A percentile compares a stretch with the other conserved stretches of the same genome.
Evolutionary conservation across 495 filamentous ascomycete genomes (phyloP).

Genomic region (Penicillium subrubescens): DNA sequence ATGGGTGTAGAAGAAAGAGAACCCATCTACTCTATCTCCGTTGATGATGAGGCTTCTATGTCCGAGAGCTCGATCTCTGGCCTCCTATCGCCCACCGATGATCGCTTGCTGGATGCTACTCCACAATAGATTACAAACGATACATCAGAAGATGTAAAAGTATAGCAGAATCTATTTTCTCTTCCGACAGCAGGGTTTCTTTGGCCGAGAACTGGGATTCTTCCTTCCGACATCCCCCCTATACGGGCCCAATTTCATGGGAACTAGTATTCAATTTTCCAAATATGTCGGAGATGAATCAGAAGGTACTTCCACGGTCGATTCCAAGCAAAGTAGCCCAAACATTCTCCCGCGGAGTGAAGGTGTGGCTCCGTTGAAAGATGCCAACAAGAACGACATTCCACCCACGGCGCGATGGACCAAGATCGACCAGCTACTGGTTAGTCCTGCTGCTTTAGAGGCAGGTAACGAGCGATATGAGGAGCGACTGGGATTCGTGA

Average conservation of each 20-base stretch:
- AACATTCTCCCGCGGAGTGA: conserved; percentile 50
- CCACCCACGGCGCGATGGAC: conserved; percentile 84
- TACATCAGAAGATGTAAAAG: not conserved
- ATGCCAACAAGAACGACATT: conserved; percentile 71
- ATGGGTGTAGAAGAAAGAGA: not conserved
- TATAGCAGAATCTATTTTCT: too few species aligned
- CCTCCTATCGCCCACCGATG: not conserved
- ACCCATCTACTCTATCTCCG: not conserved
- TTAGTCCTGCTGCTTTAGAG: conserved; percentile 79
- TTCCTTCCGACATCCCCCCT: too few species aligned
- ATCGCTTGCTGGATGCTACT: not conserved
- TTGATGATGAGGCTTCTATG: not conserved
- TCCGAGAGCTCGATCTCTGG: not conserved
- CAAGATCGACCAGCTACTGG: conserved; percentile 79
- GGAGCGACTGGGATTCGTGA: conserved; percentile 78
- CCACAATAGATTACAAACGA: not conserved
- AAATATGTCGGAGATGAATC: too few species aligned
- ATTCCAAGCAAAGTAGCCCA: too few species aligned
- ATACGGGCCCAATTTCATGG: too few species aligned
- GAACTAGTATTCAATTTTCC: too few species aligned
- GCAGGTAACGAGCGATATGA: conserved; percentile 79
- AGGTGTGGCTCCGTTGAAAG: conserved; percentile 84
- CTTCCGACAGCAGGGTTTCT: too few species aligned
- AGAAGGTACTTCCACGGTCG: too few species aligned
- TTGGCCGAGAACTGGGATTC: too few species aligned